phyloP scores from a whole-genome alignment of 2,329 filamentous ascomycete genomes.

The Penicillium hordei region DNA sequence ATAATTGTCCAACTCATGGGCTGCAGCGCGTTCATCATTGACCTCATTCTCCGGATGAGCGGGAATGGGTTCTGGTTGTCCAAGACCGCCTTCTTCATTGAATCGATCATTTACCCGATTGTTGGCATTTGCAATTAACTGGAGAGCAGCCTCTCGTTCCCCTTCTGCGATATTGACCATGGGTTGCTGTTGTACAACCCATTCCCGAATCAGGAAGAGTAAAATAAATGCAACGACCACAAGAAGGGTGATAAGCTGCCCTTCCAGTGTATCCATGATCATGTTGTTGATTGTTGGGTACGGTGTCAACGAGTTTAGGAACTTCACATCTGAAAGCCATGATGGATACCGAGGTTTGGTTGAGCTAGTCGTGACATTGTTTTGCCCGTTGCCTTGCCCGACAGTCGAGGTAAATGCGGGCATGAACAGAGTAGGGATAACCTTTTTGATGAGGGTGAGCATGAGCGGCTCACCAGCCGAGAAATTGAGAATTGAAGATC shows the following conservation, averaged over 20 bases:
- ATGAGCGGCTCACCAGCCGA: constrained; percentile 47
- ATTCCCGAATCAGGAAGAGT: constrained; percentile 95
- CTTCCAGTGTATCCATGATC: constrained; percentile 81
- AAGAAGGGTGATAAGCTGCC: constrained; percentile 86
- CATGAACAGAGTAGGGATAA: constrained; percentile 39
- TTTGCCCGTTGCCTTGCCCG: constrained; percentile 28
- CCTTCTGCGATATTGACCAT: constrained; percentile 75
- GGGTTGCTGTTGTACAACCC: constrained; percentile 97
- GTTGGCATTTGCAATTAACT: constrained; percentile 40
- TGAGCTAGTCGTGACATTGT: constrained; percentile 28
- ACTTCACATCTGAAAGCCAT: constrained; percentile 59
- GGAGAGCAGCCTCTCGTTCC: constrained; percentile 53
- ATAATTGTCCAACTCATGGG: constrained; percentile 7
- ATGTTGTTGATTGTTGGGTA: constrained; percentile 72
- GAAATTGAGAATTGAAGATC: constrained; percentile 45
- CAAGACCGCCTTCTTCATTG: constrained; percentile 19
- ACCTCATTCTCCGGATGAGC: constrained; percentile 8
- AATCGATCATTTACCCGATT: constrained; percentile 27
- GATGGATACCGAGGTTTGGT: constrained; percentile 44
- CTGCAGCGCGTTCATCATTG: constrained; percentile 11
- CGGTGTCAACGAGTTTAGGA: constrained; percentile 59
- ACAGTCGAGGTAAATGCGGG: constrained; percentile 30
- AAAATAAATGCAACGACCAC: constrained; percentile 94
- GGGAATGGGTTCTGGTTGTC: constrained; percentile 15
- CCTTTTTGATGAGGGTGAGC: constrained; percentile 48